A percentile compares a stretch with the other conserved stretches of the same genome.
Conservation (phyloP, 345 rosid genomes). For the Arabis alpina region DNA sequence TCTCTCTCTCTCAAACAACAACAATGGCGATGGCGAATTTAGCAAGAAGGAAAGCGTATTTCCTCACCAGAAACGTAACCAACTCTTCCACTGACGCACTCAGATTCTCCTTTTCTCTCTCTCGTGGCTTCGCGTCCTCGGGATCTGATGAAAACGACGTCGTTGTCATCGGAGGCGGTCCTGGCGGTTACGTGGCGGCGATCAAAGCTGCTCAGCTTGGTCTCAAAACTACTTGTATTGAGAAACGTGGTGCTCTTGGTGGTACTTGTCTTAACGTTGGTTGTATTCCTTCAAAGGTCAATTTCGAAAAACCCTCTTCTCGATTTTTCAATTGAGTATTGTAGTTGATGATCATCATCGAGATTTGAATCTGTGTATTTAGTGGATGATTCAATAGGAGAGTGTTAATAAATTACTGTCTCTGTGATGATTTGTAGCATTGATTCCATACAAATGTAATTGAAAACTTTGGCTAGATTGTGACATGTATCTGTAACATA, state of each 20-base stretch:
- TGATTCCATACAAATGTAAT: neutral
- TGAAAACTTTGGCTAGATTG: neutral
- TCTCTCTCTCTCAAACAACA: slow-evolving; percentile 10
- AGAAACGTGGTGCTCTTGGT: slow-evolving; percentile 88
- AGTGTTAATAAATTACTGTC: neutral
- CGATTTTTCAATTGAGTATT: neutral
- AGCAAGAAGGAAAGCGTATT: slow-evolving; percentile 65
- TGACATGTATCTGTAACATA: slow-evolving; percentile 6
- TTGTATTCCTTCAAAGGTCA: slow-evolving; percentile 91
- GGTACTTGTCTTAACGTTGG: slow-evolving; percentile 97
- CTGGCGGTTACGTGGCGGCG: slow-evolving; percentile 96
- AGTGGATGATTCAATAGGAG: neutral
- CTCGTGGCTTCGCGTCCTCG: slow-evolving; percentile 68
- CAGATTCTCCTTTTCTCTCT: slow-evolving; percentile 56
- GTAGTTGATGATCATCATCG: neutral
- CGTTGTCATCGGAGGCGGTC: slow-evolving; percentile 88
- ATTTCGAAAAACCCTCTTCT: neutral
- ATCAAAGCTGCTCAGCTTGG: slow-evolving; percentile 93
- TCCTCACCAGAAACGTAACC: slow-evolving; percentile 55
- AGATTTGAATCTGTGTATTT: slow-evolving; percentile 8
- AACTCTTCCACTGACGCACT: slow-evolving; percentile 51
- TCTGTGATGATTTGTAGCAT: slow-evolving; percentile 2
- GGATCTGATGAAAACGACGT: slow-evolving; percentile 95
- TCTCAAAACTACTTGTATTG: slow-evolving; percentile 87
- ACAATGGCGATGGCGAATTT: slow-evolving; percentile 81